phyloP scores from a whole-genome alignment of 495 filamentous ascomycete genomes.

The Aspergillus homomorphus region DNA sequence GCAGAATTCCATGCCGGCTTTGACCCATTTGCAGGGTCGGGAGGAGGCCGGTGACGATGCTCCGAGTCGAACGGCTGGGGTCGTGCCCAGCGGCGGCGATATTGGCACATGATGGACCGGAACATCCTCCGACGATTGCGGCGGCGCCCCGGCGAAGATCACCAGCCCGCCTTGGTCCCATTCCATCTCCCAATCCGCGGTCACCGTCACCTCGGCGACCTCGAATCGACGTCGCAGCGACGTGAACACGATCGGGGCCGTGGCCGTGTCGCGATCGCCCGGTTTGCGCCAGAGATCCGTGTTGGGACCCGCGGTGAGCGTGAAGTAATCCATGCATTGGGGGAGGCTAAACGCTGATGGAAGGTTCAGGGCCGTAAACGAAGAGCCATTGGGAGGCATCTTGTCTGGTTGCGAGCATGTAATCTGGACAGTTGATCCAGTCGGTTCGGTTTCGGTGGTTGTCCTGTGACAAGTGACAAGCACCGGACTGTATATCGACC shows the following conservation, averaged over 20 bases:
- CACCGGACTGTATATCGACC: neutral
- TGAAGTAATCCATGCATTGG: conserved; percentile 57
- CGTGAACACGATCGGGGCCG: conserved; percentile 57
- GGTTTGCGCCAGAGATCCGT: conserved; percentile 55
- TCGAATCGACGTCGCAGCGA: conserved; percentile 52
- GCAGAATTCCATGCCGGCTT: conserved; percentile 56
- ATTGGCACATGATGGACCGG: neutral
- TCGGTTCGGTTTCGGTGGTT: neutral
- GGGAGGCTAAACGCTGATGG: conserved; percentile 45
- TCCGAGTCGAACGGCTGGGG: neutral
- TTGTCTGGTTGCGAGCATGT: conserved; percentile 8
- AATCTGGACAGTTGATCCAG: neutral
- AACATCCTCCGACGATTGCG: conserved; percentile 37
- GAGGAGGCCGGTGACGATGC: neutral
- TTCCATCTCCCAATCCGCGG: conserved; percentile 57
- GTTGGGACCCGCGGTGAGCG: conserved; percentile 53
- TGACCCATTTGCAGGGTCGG: conserved; percentile 55
- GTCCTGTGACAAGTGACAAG: neutral
- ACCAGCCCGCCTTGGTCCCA: conserved; percentile 71
- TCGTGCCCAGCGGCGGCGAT: neutral
- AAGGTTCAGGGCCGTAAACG: conserved; percentile 52
- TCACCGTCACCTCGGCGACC: conserved; percentile 57
- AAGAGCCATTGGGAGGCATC: conserved; percentile 51
- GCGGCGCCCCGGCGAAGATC: conserved; percentile 70
- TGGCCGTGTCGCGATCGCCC: conserved; percentile 52